These are phyloP conservation scores for Pseudovirgaria hyperparasitica DNA, from an alignment of 2,329 filamentous ascomycete species.

Conservation along the genomic window DNA sequence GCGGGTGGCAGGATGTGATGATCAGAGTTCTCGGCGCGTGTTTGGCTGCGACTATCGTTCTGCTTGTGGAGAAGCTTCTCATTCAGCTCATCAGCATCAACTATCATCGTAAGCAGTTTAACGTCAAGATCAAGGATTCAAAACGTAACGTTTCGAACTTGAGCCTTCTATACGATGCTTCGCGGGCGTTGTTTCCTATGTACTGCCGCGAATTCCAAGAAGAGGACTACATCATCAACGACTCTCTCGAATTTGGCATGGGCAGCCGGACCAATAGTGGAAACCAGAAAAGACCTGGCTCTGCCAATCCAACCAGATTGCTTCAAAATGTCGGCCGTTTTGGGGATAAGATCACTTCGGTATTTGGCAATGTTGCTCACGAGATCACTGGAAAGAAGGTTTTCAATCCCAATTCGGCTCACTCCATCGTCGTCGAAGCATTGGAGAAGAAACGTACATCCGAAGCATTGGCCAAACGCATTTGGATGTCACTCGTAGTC, in stretches of 20 bases:
- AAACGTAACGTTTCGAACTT: slow-evolving; percentile 77
- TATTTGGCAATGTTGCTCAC: slow-evolving; percentile 83
- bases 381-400: slow-evolving; percentile 94
- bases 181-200: slow-evolving; percentile 75
- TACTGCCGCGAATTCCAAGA: slow-evolving; percentile 85
- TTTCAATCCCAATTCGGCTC: slow-evolving; percentile 82
- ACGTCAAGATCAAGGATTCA: slow-evolving; percentile 71
- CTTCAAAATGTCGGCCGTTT: slow-evolving; percentile 60
- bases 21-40: slow-evolving; percentile 53
- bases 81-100: slow-evolving; percentile 76
- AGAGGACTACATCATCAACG: slow-evolving; percentile 85
- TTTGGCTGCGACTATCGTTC: slow-evolving; percentile 56
- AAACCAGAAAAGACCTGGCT: slow-evolving; percentile 44
- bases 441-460: slow-evolving; percentile 73
- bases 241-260: slow-evolving; percentile 51
- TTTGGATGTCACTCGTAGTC: slow-evolving; percentile 97
- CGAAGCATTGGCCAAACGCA: slow-evolving; percentile 82
- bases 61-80: slow-evolving; percentile 64
- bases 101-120: slow-evolving; percentile 76
- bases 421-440: slow-evolving; percentile 80
- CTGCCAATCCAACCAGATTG: slow-evolving; percentile 64
- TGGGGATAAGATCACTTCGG: slow-evolving; percentile 86
- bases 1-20: slow-evolving; percentile 42
- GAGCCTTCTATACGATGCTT: slow-evolving; percentile 80
- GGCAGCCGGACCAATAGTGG: slow-evolving; percentile 41